Base-by-base conservation (phyloP, 371 early-diverging fungal species). In the Apophysomyces sp. region DNA sequence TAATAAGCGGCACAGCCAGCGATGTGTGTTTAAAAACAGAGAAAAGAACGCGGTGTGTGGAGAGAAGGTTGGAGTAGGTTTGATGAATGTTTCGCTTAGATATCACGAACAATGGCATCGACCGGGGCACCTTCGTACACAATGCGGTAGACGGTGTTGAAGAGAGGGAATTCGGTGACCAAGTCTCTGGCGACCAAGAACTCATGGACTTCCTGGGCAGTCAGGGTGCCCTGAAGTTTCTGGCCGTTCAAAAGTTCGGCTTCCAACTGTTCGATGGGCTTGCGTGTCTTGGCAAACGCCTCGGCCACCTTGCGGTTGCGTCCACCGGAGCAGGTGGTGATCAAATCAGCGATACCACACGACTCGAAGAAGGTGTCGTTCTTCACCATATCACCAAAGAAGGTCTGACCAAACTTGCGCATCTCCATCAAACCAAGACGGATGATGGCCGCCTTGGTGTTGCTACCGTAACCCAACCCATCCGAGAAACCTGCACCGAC, bases 391-490 rank as follows among this genome's bases (percentile, higher is more conserved):
- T 77, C 70, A 60, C 76, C 76, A 76, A 92, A 89, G 73, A 92
- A 93, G 52, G 79, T 81, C 62, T 95, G 82, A 3, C 92, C 88
- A 80, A 97, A 97, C 68, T 92, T 94, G 65, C 89, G 90, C 91
- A 99, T 99, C 72, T 99, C 99, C 73, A 93, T 78, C 55, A 99
- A 76, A 36, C 99, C 99, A 53, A 93, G 89, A 49, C 99, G 89
- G 57, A 99, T 96, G 58, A 99, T 92, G 21, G 99, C 98, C 0
- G 97, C 97, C 78, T 97, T 95, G 39, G 98, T 94, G 82, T 99
- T 99, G 71, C 90, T 91, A 30, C 98, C 97, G 44, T 87, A 73
- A 15, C 81, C 82, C 63, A 94, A 81, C 16, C 98, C 99, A 74
- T 96, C 95, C 49, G 95, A 93, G 60, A 99, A 84, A 41, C 99